Base-by-base conservation (phyloP, 2,329 filamentous ascomycete species). In the Berkeleyomyces basicola region DNA sequence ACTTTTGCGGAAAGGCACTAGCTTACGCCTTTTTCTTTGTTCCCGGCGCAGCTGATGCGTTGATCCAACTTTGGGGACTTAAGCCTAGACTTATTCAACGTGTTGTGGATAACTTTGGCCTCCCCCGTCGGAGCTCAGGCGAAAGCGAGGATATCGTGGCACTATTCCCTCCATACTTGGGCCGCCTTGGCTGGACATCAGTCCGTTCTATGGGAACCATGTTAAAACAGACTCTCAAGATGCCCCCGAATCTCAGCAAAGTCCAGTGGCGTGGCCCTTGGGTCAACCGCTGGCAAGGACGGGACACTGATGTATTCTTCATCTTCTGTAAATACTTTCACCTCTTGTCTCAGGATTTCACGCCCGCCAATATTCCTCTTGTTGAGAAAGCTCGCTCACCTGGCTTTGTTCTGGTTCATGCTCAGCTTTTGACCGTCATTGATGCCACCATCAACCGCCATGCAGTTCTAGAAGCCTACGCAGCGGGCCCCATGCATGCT, bases 11-110 rank as follows among this genome's bases (percentile, higher is more conserved):
- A 65, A 95, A 93, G 73, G 88, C 90, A 3, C 92, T 88, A 69
- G 90, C 91, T 1, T 96, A 95, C 72, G 90, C 89, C 39, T 96
- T 95, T 73, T 93, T 92, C 74, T 96, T 95, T 69, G 91, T 88
- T 37, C 89, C 90, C 0, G 89, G 89, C 3, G 82, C 95, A 62
- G 87, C 89, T 6, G 90, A 95, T 69, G 82, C 95, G 59, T 77
- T 96, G 58, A 82, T 92, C 36, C 83, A 90, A 14, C 76, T 96
- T 4, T 96, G 91, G 90, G 83, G 82, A 44, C 78, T 89, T 23
- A 82, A 84, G 2, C 76, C 85, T 3, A 83, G 85, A 63, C 75
- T 83, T 49, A 79, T 95, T 69, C 82, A 87, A 66, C 83, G 89
- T 33, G 80, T 89, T 1, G 79, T 89, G 7, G 80, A 84, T 59